Evolutionary conservation across 2,329 filamentous ascomycete genomes (phyloP).

Genomic region (Bisporella sp.): DNA sequence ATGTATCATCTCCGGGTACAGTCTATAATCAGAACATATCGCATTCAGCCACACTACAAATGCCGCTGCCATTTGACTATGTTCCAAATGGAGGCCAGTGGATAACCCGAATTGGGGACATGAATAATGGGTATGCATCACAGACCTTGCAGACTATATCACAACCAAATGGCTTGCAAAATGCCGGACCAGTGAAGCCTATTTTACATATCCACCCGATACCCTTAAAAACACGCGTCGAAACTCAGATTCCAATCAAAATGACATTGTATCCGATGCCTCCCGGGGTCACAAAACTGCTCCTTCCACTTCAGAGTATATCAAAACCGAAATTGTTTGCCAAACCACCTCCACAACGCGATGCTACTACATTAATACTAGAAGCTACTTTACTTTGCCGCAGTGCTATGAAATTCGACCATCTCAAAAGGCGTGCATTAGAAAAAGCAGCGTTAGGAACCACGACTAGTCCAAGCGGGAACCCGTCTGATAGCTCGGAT

Average conservation of each 20-base stretch:
- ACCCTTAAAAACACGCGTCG: constrained; percentile 80
- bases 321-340: constrained; percentile 88
- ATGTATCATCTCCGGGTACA: too few relatives aligned
- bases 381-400: constrained; percentile 82
- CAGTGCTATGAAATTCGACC: constrained; percentile 75
- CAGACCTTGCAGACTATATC: too few relatives aligned
- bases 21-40: too few relatives aligned
- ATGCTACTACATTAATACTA: constrained; percentile 70
- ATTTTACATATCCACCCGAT: constrained; percentile 57
- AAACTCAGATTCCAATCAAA: constrained; percentile 90
- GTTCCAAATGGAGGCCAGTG: too few relatives aligned
- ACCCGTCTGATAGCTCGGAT: constrained; percentile 4
- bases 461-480: constrained; percentile 10
- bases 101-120: too few relatives aligned
- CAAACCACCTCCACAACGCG: constrained; percentile 58
- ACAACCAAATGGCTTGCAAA: too few relatives aligned
- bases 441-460: constrained; percentile 32
- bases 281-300: constrained; percentile 67
- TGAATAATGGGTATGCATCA: too few relatives aligned
- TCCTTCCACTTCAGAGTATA: constrained; percentile 83
- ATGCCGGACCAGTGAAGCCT: constrained; percentile 22
- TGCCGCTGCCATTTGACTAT: too few relatives aligned
- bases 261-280: constrained; percentile 73
- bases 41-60: too few relatives aligned
- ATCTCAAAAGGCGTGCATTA: constrained; percentile 56